Base-by-base conservation (phyloP, 805 yeast genomes). In the Wickerhamomyces rabaulensis region DNA sequence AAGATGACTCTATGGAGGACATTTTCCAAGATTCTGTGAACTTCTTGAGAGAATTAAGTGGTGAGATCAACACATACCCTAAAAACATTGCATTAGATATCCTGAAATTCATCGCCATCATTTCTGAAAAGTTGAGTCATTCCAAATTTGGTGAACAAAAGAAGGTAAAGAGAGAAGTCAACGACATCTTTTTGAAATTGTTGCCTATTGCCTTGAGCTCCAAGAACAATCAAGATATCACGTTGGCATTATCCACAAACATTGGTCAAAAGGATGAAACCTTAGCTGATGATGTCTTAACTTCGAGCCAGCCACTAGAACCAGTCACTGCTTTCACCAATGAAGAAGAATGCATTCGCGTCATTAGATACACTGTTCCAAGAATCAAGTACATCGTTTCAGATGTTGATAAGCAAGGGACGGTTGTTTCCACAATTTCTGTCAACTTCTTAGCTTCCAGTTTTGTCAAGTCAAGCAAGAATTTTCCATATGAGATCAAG, bases 1-100 rank as follows among this genome's bases (percentile, higher is more conserved):
- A 87, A 52, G 75, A 75, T 50, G 95, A 89, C 55, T 80, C 87
- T 0, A 69, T 89, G 42, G 90, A 85, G 49, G 98, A 92, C 48
- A 75, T 90, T 17, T 92, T 90, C 82, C 62, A 63, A 9, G 76
- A 74, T 20, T 67, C 83, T 29, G 66, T 78, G 22, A 61, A 62
- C 2, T 90, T 87, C 52, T 68, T 87, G 53, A 82, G 74, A 52
- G 89, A 82, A 5, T 75, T 80, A 0, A 53, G 73, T 26, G 62
- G 75, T 3, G 77, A 79, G 52, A 63, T 74, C 16, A 55, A 68
- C 6, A 55, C 21, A 7, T 13, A 33, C 19, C 66, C 5, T 87
- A 78, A 60, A 74, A 72, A 45, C 61, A 58, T 84, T 1, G 64
- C 81, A 37, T 75, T 87, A 3, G 73, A 72, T 33, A 53, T 84